Conservation (phyloP, 805 yeast species). For the Starmerella roubikii region DNA sequence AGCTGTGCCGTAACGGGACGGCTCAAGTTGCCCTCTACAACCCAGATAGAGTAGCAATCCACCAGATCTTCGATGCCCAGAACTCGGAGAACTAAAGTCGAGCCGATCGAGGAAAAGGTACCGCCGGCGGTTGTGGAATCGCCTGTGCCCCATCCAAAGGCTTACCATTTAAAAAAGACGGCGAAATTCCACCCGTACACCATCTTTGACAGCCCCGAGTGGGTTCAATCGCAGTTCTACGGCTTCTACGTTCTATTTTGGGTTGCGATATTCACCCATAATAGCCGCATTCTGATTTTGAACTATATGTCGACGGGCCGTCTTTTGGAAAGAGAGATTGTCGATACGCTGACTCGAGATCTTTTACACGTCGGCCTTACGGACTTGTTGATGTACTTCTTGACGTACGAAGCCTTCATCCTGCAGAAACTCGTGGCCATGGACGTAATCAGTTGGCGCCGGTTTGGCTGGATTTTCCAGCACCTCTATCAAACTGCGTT, state of each 20-base stretch:
- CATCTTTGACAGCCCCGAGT: slow-evolving; percentile 23
- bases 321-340: slow-evolving; percentile 39
- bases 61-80: too few species aligned
- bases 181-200: slow-evolving; percentile 18
- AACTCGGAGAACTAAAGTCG: too few species aligned
- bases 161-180: slow-evolving; percentile 18
- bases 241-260: slow-evolving; percentile 62
- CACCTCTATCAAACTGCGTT: slow-evolving; percentile 42
- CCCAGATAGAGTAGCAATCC: too few species aligned
- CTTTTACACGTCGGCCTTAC: slow-evolving; percentile 54
- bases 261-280: slow-evolving; percentile 20
- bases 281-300: slow-evolving; percentile 36
- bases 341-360: slow-evolving; percentile 45
- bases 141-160: too few species aligned
- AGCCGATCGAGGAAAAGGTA: too few species aligned
- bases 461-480: slow-evolving; percentile 51
- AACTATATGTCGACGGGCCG: slow-evolving; percentile 37
- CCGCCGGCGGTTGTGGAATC: too few species aligned
- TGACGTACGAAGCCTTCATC: slow-evolving; percentile 45
- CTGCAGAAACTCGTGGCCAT: slow-evolving; percentile 43
- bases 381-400: slow-evolving; percentile 61
- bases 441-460: slow-evolving; percentile 43
- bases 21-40: too few species aligned
- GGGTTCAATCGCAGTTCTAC: slow-evolving; percentile 34
- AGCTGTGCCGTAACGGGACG: too few species aligned